Evolutionary conservation across 352 stramenopile species (phyloP).

Genomic region (Phytophthora constricta): DNA sequence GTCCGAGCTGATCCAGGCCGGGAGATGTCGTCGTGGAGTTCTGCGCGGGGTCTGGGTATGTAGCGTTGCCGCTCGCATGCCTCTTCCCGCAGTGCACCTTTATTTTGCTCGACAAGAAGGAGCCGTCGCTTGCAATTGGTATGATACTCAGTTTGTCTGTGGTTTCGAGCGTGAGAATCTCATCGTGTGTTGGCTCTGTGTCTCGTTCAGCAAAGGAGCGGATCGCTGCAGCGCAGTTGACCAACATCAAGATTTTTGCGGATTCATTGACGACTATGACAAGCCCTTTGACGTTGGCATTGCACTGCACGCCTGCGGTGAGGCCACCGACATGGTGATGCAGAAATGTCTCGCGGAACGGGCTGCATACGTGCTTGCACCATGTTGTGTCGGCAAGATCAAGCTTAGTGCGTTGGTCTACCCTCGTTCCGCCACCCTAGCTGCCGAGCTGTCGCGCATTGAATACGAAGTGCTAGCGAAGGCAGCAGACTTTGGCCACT

Average conservation of each 20-base stretch:
- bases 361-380: slow-evolving; percentile 78
- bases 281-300: slow-evolving; percentile 80
- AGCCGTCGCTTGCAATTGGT: slow-evolving; percentile 81
- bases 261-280: slow-evolving; percentile 74
- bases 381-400: slow-evolving; percentile 86
- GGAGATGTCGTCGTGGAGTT: slow-evolving; percentile 86
- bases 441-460: slow-evolving; percentile 47
- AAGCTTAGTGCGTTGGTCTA: slow-evolving; percentile 69
- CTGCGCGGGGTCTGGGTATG: slow-evolving; percentile 79
- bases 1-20: slow-evolving; percentile 37
- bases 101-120: slow-evolving; percentile 82
- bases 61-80: slow-evolving; percentile 75
- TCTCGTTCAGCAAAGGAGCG: slow-evolving; percentile 57
- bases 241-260: slow-evolving; percentile 82
- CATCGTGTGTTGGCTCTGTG: neutral
- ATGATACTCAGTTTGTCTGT: slow-evolving; percentile 3
- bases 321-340: slow-evolving; percentile 85
- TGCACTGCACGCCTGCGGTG: slow-evolving; percentile 80
- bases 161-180: neutral
- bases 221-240: slow-evolving; percentile 60
- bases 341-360: slow-evolving; percentile 67
- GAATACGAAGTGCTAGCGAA: slow-evolving; percentile 85
- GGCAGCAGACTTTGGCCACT: slow-evolving; percentile 79
- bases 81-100: slow-evolving; percentile 79
- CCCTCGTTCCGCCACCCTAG: slow-evolving; percentile 59